Percentiles rank a stretch among this genome's conserved stretches.
phyloP scores from a whole-genome alignment of 345 rosid species.

The Carallia pectinifolia region DNA sequence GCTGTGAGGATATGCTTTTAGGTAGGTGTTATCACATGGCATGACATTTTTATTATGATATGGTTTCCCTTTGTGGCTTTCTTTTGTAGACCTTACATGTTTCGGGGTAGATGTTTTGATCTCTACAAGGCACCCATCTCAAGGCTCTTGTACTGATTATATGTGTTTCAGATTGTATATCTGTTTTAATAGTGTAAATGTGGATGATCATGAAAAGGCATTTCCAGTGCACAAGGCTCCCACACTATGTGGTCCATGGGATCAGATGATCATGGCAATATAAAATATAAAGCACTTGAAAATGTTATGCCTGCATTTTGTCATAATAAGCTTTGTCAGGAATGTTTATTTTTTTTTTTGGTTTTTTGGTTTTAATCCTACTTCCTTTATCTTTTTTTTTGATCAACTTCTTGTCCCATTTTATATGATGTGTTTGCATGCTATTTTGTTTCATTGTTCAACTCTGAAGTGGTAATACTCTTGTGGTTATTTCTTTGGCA shows the following conservation, averaged over 20 bases:
- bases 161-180: too few species aligned
- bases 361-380: too few species aligned
- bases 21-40: constrained; percentile 36
- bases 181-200: too few species aligned
- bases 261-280: too few species aligned
- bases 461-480: not conserved
- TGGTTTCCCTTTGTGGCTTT: not conserved
- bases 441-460: not conserved
- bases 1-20: constrained; percentile 92
- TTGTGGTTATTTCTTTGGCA: constrained; percentile 19
- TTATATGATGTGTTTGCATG: not conserved
- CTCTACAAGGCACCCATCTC: not conserved
- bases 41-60: not conserved
- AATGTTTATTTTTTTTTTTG: too few species aligned
- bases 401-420: not conserved
- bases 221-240: too few species aligned
- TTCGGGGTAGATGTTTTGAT: not conserved
- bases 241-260: too few species aligned
- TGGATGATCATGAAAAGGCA: too few species aligned
- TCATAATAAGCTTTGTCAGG: too few species aligned
- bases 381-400: not conserved
- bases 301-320: too few species aligned
- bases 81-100: not conserved
- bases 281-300: too few species aligned
- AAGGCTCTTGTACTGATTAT: too few species aligned